Conservation (phyloP, 352 stramenopile genomes). For the Phytophthora niederhauseri region DNA sequence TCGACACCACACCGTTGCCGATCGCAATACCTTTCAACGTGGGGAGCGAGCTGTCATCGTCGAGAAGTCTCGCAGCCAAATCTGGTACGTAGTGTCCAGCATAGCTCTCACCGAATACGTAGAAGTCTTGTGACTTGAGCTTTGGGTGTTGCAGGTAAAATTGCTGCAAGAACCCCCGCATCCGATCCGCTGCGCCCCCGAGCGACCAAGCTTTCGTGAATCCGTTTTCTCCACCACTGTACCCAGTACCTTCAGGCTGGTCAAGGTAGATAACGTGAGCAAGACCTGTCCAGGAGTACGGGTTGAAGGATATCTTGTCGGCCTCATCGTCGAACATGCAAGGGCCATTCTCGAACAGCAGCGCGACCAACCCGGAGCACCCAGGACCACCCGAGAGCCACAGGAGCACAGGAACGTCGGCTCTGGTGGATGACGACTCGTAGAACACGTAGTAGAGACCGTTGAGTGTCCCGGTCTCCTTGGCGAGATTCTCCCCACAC, state of each 20-base stretch:
- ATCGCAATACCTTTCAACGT: constrained; percentile 87
- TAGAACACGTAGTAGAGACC: constrained; percentile 83
- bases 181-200: constrained; percentile 44
- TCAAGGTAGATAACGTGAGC: constrained; percentile 98
- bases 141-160: constrained; percentile 58
- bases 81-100: constrained; percentile 95
- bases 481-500: constrained; percentile 65
- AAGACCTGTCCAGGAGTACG: constrained; percentile 94
- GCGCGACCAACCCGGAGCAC: constrained; percentile 93
- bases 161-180: constrained; percentile 54
- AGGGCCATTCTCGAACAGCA: constrained; percentile 97
- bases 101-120: constrained; percentile 96
- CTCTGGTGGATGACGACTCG: constrained; percentile 39
- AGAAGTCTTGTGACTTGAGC: constrained; percentile 75
- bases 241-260: constrained; percentile 89
- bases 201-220: constrained; percentile 50
- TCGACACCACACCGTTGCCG: constrained; percentile 79
- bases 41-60: constrained; percentile 32
- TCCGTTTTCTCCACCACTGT: constrained; percentile 38
- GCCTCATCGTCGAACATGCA: constrained; percentile 87
- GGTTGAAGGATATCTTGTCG: constrained; percentile 79
- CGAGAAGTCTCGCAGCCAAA: constrained; percentile 78
- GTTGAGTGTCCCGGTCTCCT: constrained; percentile 66
- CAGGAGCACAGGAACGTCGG: constrained; percentile 88
- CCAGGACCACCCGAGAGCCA: constrained; percentile 97